Evolutionary conservation across 495 filamentous ascomycete species (phyloP).

Genomic region (Gamarada debralockiae): DNA sequence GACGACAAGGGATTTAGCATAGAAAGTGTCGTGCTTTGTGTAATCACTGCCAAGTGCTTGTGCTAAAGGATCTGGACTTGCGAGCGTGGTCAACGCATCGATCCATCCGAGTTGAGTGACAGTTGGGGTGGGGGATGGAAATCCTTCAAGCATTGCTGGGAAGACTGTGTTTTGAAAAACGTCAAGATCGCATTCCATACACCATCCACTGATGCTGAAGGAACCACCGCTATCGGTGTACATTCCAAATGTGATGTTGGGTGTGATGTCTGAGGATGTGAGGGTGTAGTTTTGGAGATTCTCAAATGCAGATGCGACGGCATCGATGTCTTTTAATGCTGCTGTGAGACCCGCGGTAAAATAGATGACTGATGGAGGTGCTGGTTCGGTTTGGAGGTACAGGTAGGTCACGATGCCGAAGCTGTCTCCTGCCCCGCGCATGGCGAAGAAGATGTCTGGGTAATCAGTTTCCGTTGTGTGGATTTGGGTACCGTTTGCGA

Average conservation of each 20-base stretch:
- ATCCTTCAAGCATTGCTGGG: slow-evolving; percentile 31
- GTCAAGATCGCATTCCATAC: slow-evolving; percentile 23
- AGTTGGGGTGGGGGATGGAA: slow-evolving; percentile 2
- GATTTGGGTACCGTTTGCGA: slow-evolving; percentile 43
- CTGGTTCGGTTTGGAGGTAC: slow-evolving; percentile 37
- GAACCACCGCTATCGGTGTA: slow-evolving; percentile 39
- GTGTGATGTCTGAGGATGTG: slow-evolving; percentile 44
- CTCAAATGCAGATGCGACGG: slow-evolving; percentile 38
- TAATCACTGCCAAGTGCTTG: slow-evolving; percentile 25
- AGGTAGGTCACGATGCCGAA: slow-evolving; percentile 56
- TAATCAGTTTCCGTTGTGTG: slow-evolving; percentile 30
- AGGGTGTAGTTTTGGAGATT: slow-evolving; percentile 48
- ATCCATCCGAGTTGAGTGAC: slow-evolving; percentile 18
- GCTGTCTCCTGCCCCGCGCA: slow-evolving; percentile 52
- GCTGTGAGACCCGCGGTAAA: slow-evolving; percentile 43
- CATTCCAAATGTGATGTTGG: slow-evolving; percentile 49
- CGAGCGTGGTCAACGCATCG: slow-evolving; percentile 35
- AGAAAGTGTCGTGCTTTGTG: slow-evolving; percentile 43
- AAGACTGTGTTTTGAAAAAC: slow-evolving; percentile 40
- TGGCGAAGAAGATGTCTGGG: slow-evolving; percentile 48
- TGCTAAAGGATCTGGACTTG: slow-evolving; percentile 22
- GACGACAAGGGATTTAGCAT: slow-evolving; percentile 42
- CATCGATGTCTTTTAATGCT: slow-evolving; percentile 36
- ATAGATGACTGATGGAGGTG: slow-evolving; percentile 49
- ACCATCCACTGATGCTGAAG: slow-evolving; percentile 33